These are phyloP conservation scores for Tulasnella sp. DNA, from an alignment of 768 basidiomycete genomes.

Conservation along the genomic window DNA sequence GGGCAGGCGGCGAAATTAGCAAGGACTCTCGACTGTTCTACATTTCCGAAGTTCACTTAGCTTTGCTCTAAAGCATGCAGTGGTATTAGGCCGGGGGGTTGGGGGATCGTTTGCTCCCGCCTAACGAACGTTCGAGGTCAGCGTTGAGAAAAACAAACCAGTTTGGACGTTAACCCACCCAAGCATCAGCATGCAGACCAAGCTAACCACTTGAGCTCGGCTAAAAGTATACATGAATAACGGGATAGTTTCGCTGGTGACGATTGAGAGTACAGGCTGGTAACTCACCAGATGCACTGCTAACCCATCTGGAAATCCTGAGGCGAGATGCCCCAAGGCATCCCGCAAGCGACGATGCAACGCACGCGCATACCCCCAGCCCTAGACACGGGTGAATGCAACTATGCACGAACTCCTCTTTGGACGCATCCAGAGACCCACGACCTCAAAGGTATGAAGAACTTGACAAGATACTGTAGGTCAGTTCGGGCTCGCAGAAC, in stretches of 20 bases:
- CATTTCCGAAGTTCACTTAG: background rate
- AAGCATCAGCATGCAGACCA: background rate
- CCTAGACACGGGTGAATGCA: background rate
- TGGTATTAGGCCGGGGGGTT: background rate
- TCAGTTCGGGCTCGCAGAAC: too few species aligned
- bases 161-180: background rate
- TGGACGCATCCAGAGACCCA: too few species aligned
- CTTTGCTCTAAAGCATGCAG: background rate
- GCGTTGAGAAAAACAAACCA: background rate
- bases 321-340: background rate
- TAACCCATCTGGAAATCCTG: background rate
- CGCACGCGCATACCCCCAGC: background rate
- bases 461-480: too few species aligned
- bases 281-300: slow-evolving; percentile 8
- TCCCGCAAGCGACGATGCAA: background rate
- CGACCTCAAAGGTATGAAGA: too few species aligned
- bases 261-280: too few species aligned
- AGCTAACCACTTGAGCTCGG: background rate
- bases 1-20: background rate
- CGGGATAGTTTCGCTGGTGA: too few species aligned
- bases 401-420: background rate
- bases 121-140: background rate
- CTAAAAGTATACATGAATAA: background rate
- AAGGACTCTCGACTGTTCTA: background rate
- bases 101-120: background rate